Percentiles rank a stretch among this genome's conserved stretches.
phyloP scores from a whole-genome alignment of 2,329 filamentous ascomycete genomes.

The Colletotrichum kahawae region DNA sequence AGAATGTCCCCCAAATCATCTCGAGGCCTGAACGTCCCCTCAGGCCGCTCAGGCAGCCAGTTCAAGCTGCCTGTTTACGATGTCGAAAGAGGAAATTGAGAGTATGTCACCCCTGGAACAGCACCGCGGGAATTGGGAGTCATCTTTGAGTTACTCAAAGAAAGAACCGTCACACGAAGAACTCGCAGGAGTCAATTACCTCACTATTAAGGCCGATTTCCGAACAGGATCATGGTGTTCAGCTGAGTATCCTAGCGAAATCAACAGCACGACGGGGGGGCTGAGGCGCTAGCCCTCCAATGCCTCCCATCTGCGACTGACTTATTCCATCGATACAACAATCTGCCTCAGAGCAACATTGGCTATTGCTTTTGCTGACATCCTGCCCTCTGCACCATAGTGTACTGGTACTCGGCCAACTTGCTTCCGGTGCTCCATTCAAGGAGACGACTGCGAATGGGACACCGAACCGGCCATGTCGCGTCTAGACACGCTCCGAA shows the following conservation, averaged over 20 bases:
- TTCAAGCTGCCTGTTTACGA: slow-evolving; percentile 3
- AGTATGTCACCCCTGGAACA: neutral
- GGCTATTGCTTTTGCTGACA: neutral
- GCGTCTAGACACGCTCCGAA: neutral
- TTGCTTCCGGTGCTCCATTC: slow-evolving; percentile 3
- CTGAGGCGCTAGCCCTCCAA: too few relatives aligned
- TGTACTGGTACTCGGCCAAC: slow-evolving; percentile 14
- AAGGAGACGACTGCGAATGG: slow-evolving; percentile 4
- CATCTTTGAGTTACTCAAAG: too few relatives aligned
- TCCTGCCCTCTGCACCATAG: neutral
- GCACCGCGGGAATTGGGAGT: too few relatives aligned
- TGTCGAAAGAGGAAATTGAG: slow-evolving; percentile 17
- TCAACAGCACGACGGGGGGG: too few relatives aligned
- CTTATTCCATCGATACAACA: too few relatives aligned
- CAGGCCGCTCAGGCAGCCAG: neutral
- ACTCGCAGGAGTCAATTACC: neutral
- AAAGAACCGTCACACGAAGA: too few relatives aligned
- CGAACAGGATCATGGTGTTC: too few relatives aligned
- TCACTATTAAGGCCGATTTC: neutral
- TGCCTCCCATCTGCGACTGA: too few relatives aligned
- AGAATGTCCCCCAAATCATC: neutral
- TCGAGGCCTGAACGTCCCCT: neutral
- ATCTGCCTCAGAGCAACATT: too few relatives aligned
- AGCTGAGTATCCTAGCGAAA: too few relatives aligned
- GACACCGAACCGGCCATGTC: slow-evolving; percentile 16